These are phyloP conservation scores for Aquilaria sinensis DNA, from an alignment of 345 rosid species.

Conservation along the genomic window DNA sequence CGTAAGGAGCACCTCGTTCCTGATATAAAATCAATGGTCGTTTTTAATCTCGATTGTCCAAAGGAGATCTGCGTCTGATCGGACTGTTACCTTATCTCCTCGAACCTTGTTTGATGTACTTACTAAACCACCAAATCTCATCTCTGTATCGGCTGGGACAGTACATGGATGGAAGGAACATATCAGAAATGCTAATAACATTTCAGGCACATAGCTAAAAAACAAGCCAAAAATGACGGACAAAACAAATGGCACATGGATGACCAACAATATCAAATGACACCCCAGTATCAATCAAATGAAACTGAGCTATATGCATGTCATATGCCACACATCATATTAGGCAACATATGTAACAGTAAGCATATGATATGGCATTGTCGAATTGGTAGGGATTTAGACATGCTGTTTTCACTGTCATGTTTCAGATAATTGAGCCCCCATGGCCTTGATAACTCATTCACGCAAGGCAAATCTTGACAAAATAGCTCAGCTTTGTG, in stretches of 20 bases:
- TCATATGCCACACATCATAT: too few species aligned
- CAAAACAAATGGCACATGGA: neutral
- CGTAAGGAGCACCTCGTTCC: neutral
- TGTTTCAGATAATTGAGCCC: too few species aligned
- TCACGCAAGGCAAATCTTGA: too few species aligned
- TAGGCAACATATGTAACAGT: too few species aligned
- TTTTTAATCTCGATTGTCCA: slow-evolving; percentile 90
- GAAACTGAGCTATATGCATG: neutral
- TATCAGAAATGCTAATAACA: neutral
- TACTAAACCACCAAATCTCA: slow-evolving; percentile 77
- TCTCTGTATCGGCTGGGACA: slow-evolving; percentile 55
- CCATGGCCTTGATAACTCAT: too few species aligned
- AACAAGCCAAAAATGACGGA: neutral
- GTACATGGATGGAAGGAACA: neutral
- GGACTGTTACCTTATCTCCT: slow-evolving; percentile 57
- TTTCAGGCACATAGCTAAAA: neutral
- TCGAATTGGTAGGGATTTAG: too few species aligned
- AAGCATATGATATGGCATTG: too few species aligned
- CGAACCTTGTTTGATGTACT: slow-evolving; percentile 73
- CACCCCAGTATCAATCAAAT: neutral
- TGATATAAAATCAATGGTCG: neutral
- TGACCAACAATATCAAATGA: neutral
- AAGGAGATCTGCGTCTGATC: slow-evolving; percentile 75
- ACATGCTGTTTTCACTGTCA: too few species aligned
- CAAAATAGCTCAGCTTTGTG: too few species aligned